Percentiles rank a stretch among this genome's conserved stretches.
Conservation (phyloP, 2,329 filamentous ascomycete species). For the Cryphonectria radicalis region DNA sequence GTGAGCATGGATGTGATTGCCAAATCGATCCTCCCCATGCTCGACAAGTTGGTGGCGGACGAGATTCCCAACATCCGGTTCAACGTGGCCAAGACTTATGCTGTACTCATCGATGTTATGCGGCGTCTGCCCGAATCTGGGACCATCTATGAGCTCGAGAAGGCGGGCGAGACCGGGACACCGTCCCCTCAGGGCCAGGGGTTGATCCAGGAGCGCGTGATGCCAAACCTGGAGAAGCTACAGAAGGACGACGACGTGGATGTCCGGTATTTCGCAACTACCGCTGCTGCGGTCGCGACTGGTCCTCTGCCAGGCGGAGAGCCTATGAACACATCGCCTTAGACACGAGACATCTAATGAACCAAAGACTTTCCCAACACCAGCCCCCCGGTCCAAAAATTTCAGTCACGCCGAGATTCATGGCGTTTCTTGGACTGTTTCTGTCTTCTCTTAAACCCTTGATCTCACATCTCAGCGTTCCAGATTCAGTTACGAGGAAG, state of each 20-base stretch:
- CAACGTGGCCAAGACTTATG: conserved; percentile 98
- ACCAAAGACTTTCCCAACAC: conserved; percentile 46
- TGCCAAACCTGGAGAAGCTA: conserved; percentile 91
- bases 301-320: conserved; percentile 54
- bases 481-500: conserved; percentile 25
- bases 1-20: conserved; percentile 93
- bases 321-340: conserved; percentile 69
- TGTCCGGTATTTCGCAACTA: conserved; percentile 96
- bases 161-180: conserved; percentile 65
- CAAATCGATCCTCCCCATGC: conserved; percentile 91
- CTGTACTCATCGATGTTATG: conserved; percentile 85
- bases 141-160: conserved; percentile 83
- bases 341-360: conserved; percentile 54
- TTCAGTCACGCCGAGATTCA: conserved; percentile 2
- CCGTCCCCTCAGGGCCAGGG: conserved; percentile 76
- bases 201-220: conserved; percentile 82
- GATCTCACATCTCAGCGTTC: conserved; percentile 25
- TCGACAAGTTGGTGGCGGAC: conserved; percentile 90
- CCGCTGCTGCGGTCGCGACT: conserved; percentile 69
- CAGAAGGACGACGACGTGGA: conserved; percentile 98
- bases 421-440: neutral
- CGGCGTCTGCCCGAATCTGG: conserved; percentile 88
- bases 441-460: conserved; percentile 15
- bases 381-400: neutral
- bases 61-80: conserved; percentile 99